Percentiles rank a stretch among this genome's conserved stretches.
Evolutionary conservation across 2,329 filamentous ascomycete genomes (phyloP).

Genomic region (Tolypocladium pustulatum): DNA sequence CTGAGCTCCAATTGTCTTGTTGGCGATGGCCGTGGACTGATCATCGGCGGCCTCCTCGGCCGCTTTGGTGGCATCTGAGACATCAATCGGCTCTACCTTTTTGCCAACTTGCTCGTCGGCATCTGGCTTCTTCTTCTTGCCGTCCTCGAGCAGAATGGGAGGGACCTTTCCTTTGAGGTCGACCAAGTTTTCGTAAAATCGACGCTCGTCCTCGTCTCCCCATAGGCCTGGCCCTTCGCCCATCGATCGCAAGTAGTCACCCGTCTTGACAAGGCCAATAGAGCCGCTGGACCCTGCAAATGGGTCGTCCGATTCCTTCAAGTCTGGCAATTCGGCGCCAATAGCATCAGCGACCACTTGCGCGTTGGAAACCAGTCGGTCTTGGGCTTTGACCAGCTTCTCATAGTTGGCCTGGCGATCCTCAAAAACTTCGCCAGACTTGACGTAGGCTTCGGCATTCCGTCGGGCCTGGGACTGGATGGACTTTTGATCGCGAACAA

Average conservation of each 20-base stretch:
- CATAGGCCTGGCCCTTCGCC: conserved; percentile 90
- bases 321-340: conserved; percentile 84
- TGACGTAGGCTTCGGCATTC: conserved; percentile 96
- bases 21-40: conserved; percentile 85
- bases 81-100: conserved; percentile 49
- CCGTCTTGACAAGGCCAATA: conserved; percentile 88
- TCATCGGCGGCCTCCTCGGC: conserved; percentile 54
- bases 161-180: conserved; percentile 95
- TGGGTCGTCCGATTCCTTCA: conserved; percentile 71
- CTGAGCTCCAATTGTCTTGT: conserved; percentile 95
- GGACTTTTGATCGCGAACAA: conserved; percentile 84
- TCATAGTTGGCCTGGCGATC: conserved; percentile 94
- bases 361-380: conserved; percentile 80
- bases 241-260: conserved; percentile 84
- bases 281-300: conserved; percentile 58
- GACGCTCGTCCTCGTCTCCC: conserved; percentile 96
- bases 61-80: conserved; percentile 37
- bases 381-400: conserved; percentile 83
- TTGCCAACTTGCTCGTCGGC: conserved; percentile 73
- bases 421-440: conserved; percentile 96
- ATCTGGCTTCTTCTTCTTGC: conserved; percentile 86
- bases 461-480: conserved; percentile 79
- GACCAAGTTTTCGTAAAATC: conserved; percentile 95
- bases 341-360: conserved; percentile 84
- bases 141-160: conserved; percentile 83